Evolutionary conservation across 1,139 yeast species (phyloP), one percentile per base, ranked within the genome.

Genomic region (Zygotorulaspora mrakii): DNA sequence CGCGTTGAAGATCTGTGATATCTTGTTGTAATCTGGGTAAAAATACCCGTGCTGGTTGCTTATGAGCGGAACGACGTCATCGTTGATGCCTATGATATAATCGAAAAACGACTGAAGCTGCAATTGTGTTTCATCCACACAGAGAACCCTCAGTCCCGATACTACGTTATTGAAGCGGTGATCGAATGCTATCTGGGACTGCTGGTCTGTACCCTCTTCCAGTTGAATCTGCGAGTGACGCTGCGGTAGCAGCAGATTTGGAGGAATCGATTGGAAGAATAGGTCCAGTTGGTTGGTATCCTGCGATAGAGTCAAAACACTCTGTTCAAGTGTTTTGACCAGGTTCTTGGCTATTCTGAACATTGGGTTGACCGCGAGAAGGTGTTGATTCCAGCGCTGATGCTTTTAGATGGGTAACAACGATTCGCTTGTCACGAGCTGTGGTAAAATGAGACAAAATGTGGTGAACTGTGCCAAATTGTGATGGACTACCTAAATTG

Each of bases 61-160:
- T 26, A 64, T 55, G 65, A 78, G 69, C 11, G 85, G 84, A 39
- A 83, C 67, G 35, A 83, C 85, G 48, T 77, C 82, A 36, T 85
- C 87, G 54, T 89, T 85, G 45, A 89, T 69, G 2, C 83, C 82
- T 20, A 88, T 73, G 34, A 91, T 77, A 58, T 73, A 89, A 61
- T 91, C 97, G 57, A 89, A 91, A 78, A 87, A 81, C 8, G 94
- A 73, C 62, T 87, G 94, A 17, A 91, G 61, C 4, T 81, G 83
- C 22, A 69, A 64, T 23, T 64, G 69, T 9, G 64, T 57, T 28
- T 58, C 64, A 10, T 66, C 72, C 3, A 76, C 78, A 17, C 68
- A 65, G 1, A 81, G 55, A 2, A 81, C 73, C 25, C 87, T 67
- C 40, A 81, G 68, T 1, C 86, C 88, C 37, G 67, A 60, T 8